Base-by-base conservation (phyloP, 2,329 filamentous ascomycete species). In the Rutstroemia sp. region DNA sequence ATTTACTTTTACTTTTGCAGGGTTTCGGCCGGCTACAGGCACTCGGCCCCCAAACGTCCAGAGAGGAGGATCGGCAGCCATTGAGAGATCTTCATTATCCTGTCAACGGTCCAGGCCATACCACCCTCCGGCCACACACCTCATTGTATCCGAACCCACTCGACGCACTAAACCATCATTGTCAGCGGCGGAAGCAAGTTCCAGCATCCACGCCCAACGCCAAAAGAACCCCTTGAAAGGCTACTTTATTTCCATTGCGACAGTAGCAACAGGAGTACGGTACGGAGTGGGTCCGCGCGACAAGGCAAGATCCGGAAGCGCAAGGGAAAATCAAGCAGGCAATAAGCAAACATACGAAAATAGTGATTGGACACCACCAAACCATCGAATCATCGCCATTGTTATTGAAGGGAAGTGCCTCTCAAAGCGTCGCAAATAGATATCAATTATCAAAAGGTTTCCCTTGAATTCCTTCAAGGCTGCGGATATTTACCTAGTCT, bases 131-230 rank as follows among this genome's bases (percentile, higher is more conserved):
- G 27, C 37, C 45, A 49, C 25, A n/a, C 21, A 48, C 19, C 25
- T 25, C 25, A 25, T 25, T 25, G 25, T 25, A 25, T 27, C 25
- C 25, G 25, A 30, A 44, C 48, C 39, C 23, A 30, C 48, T 39
- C 47, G n/a, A 56, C 53, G 47, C 53, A 38, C 27, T 19, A 50
- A 55, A 42, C 25, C 46, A 17, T 50, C 52, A 25, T 39, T 37
- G 37, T 50, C 52, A 55, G 47, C 38, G 21, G 41, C 53, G 47
- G 53, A 51, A 56, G 47, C 47, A 44, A 37, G 19, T 44, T 44
- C 47, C 39, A 56, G 25, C 42, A 45, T 38, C 53, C 47, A 56
- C 47, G 53, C 44, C 23, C 49, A 41, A 51, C 47, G 53, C 47
- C 47, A 38, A 51, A 51, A 12, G 23, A 21, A 25, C 10, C 44